A percentile compares a stretch with the other conserved stretches of the same genome.
Conservation (phyloP, 345 rosid genomes). For the Ailanthus altissimus region DNA sequence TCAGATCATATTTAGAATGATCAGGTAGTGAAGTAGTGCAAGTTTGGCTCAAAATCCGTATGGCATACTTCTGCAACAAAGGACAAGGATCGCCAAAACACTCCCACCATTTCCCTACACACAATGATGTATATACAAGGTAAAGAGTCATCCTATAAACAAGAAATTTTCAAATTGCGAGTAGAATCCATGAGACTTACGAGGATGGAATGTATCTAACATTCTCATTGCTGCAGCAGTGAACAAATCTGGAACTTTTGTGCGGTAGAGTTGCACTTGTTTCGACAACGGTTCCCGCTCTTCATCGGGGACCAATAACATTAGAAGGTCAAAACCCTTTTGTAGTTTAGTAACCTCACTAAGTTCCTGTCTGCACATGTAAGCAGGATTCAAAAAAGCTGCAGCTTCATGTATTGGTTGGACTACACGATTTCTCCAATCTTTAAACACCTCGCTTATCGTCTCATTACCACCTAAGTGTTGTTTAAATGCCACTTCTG, state of each 20-base stretch:
- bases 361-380: neutral
- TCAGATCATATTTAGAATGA: too few relatives aligned
- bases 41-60: conserved; percentile 23
- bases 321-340: neutral
- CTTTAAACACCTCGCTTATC: neutral
- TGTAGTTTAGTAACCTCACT: neutral
- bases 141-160: neutral
- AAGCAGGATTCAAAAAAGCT: conserved; percentile 11
- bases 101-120: conserved; percentile 26
- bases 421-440: neutral
- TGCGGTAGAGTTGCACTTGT: conserved; percentile 2
- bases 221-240: neutral
- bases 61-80: conserved; percentile 1
- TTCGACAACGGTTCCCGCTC: neutral
- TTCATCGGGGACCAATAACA: neutral
- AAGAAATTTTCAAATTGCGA: neutral
- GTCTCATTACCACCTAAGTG: neutral
- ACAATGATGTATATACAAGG: neutral
- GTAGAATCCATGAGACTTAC: neutral
- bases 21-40: conserved; percentile 13
- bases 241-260: neutral
- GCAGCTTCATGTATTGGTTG: conserved; percentile 24
- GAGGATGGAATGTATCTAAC: neutral
- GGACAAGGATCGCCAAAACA: conserved; percentile 1
- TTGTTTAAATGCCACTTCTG: neutral